Conservation (phyloP, 2,329 filamentous ascomycete genomes). For the Xylariaceae sp. region DNA sequence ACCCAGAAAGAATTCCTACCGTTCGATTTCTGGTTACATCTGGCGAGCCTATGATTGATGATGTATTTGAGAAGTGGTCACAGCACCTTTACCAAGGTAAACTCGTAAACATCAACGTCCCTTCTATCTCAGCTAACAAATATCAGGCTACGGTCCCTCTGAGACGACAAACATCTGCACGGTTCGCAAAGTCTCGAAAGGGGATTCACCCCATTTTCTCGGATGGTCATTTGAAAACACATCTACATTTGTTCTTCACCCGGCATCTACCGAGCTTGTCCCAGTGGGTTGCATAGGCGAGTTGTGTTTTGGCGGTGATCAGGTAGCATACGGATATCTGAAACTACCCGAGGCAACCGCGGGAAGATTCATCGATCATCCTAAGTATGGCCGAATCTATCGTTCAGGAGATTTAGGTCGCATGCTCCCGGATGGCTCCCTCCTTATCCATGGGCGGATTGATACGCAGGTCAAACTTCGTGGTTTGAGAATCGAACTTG, state of each 20-base stretch:
- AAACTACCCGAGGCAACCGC: slow-evolving; percentile 57
- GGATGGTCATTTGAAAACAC: slow-evolving; percentile 71
- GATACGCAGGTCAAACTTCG: slow-evolving; percentile 80
- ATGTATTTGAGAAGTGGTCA: slow-evolving; percentile 65
- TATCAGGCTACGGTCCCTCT: slow-evolving; percentile 66
- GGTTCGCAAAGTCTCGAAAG: slow-evolving; percentile 54
- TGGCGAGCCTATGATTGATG: slow-evolving; percentile 71
- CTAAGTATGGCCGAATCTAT: slow-evolving; percentile 67
- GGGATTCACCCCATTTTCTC: slow-evolving; percentile 67
- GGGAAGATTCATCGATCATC: slow-evolving; percentile 64
- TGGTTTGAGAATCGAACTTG: slow-evolving; percentile 73
- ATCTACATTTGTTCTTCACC: slow-evolving; percentile 60
- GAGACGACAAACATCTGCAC: slow-evolving; percentile 88
- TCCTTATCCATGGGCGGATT: slow-evolving; percentile 66
- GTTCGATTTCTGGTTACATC: slow-evolving; percentile 75
- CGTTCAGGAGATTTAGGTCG: slow-evolving; percentile 77
- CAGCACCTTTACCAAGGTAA: slow-evolving; percentile 64
- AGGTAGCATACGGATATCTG: slow-evolving; percentile 69
- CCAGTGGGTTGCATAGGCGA: slow-evolving; percentile 73
- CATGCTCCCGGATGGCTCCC: slow-evolving; percentile 68
- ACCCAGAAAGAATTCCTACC: slow-evolving; percentile 60
- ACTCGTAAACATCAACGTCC: background rate
- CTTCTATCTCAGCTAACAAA: slow-evolving; percentile 3
- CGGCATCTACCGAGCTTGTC: slow-evolving; percentile 45
- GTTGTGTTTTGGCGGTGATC: slow-evolving; percentile 79